A percentile compares a stretch with the other conserved stretches of the same genome.
These are phyloP conservation scores for Phaseolus lunatus DNA, from an alignment of 306 rosid genomes.

Conservation along the genomic window DNA sequence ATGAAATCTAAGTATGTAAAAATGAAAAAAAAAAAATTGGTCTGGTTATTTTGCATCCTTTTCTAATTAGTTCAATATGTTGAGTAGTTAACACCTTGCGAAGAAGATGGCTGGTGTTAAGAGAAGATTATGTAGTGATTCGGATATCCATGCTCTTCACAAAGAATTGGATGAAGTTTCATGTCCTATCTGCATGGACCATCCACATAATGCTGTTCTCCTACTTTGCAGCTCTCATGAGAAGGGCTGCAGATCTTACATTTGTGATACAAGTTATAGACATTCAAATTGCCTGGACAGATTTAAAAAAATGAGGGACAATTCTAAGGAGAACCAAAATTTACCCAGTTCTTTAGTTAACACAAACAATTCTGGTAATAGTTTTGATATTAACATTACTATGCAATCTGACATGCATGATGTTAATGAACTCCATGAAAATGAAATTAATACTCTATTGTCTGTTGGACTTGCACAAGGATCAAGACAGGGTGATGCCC, in stretches of 20 bases:
- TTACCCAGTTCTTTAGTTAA: constrained; percentile 72
- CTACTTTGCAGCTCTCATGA: constrained; percentile 96
- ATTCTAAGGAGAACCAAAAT: constrained; percentile 67
- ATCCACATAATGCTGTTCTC: constrained; percentile 99
- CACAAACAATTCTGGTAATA: constrained; percentile 66
- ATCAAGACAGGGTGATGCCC: constrained; percentile 66
- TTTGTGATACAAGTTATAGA: constrained; percentile 97
- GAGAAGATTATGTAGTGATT: constrained; percentile 91
- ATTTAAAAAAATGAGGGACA: constrained; percentile 78
- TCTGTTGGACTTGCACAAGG: constrained; percentile 75
- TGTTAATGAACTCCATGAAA: constrained; percentile 65
- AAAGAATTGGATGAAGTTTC: constrained; percentile 98
- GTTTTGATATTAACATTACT: constrained; percentile 64
- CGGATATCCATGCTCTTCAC: constrained; percentile 88
- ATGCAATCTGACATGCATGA: constrained; percentile 68
- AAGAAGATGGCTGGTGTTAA: constrained; percentile 99
- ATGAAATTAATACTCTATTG: constrained; percentile 67
- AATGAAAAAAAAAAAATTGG: constrained; percentile 37
- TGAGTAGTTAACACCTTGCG: constrained; percentile 82
- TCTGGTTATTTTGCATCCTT: constrained; percentile 38
- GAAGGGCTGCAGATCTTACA: constrained; percentile 95
- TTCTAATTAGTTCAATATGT: constrained; percentile 81
- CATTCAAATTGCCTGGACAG: constrained; percentile 98
- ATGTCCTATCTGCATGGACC: constrained; percentile 99
- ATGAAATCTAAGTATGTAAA: constrained; percentile 37